A percentile compares a stretch with the other conserved stretches of the same genome.
These are phyloP conservation scores for Camellia sinensis DNA, from an alignment of 148 eudicot genomes.

Conservation along the genomic window DNA sequence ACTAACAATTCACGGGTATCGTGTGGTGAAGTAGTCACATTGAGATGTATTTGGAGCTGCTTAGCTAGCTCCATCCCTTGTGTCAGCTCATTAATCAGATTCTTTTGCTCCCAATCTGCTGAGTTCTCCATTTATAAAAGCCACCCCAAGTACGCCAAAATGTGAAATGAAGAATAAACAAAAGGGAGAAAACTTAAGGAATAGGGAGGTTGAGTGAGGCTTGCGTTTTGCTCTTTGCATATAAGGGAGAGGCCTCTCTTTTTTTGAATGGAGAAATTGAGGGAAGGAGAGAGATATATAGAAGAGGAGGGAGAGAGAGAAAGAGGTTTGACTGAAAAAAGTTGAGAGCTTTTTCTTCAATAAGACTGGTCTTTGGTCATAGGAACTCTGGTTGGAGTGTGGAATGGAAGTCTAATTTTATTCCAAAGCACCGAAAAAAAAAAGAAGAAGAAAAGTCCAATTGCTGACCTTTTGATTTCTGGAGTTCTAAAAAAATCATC, in stretches of 20 bases:
- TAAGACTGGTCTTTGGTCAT: conserved; percentile 35
- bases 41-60: conserved; percentile 12
- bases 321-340: conserved; percentile 22
- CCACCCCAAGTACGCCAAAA: neutral
- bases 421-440: no score
- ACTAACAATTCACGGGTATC: neutral
- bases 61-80: conserved; percentile 15
- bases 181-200: no score
- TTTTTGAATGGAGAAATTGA: no score
- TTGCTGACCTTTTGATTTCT: no score
- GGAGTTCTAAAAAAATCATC: no score
- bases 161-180: neutral
- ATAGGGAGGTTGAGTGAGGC: no score
- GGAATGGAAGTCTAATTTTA: conserved; percentile 20
- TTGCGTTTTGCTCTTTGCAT: no score
- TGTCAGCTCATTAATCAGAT: conserved; percentile 12
- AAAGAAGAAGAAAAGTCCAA: no score
- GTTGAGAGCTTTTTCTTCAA: neutral
- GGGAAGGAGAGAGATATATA: no score
- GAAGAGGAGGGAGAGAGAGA: no score
- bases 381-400: neutral
- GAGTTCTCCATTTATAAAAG: conserved; percentile 5
- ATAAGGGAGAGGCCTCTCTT: no score
- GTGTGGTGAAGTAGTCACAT: neutral
- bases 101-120: neutral